phyloP scores from a whole-genome alignment of 2,329 filamentous ascomycete genomes.

The Huntiella decipiens region DNA sequence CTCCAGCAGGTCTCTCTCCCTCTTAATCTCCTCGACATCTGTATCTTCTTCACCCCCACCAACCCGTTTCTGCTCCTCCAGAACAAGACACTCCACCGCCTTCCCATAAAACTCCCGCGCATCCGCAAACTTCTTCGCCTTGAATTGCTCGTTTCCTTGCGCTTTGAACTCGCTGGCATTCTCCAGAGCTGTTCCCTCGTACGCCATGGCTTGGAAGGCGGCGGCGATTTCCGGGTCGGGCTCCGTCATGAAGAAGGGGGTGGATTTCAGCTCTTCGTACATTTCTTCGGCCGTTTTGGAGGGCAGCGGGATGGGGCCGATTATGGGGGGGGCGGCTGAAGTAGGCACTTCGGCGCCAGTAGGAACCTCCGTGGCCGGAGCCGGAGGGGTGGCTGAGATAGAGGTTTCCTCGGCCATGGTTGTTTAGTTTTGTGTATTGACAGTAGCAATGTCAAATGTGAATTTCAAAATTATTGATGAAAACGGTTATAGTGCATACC shows the following conservation, averaged over 20 bases:
- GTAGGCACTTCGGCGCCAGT: constrained; percentile 21
- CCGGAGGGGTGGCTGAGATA: too few relatives aligned
- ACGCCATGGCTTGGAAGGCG: constrained; percentile 74
- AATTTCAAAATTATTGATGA: background rate
- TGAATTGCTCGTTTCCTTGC: constrained; percentile 79
- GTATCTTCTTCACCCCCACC: constrained; percentile 27
- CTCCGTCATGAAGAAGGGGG: constrained; percentile 89
- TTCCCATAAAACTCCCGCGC: constrained; percentile 85
- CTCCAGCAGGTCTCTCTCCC: constrained; percentile 50
- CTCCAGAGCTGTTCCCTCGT: constrained; percentile 77
- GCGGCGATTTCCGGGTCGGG: constrained; percentile 72
- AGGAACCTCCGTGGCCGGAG: background rate
- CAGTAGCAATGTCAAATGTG: background rate
- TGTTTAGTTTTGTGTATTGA: too few relatives aligned
- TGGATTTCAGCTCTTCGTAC: constrained; percentile 36
- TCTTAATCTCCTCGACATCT: constrained; percentile 35
- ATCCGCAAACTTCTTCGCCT: constrained; percentile 53
- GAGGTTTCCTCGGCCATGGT: too few relatives aligned
- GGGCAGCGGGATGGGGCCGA: constrained; percentile 17
- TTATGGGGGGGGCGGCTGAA: constrained; percentile 27
- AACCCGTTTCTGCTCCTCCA: constrained; percentile 13
- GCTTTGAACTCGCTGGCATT: constrained; percentile 72
- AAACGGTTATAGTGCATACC: background rate
- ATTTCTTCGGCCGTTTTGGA: constrained; percentile 36
- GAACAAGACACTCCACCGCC: constrained; percentile 52